phyloP scores from a whole-genome alignment of 148 eudicot species.

The Camellia sinensis region DNA sequence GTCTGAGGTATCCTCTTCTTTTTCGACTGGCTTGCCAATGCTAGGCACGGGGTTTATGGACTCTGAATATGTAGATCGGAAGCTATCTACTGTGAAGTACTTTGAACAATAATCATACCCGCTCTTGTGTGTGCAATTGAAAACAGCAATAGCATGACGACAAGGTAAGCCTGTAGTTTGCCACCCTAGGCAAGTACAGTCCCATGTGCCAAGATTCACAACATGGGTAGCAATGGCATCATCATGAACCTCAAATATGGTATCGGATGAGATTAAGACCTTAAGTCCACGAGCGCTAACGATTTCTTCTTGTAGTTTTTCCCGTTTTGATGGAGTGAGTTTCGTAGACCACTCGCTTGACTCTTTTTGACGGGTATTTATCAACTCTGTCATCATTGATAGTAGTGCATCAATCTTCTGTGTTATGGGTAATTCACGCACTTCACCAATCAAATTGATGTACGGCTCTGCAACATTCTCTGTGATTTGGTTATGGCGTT shows the following conservation, averaged over 20 bases:
- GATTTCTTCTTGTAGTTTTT: constrained; percentile 31
- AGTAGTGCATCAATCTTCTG: constrained; percentile 46
- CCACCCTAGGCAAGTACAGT: constrained; percentile 59
- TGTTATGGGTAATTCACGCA: constrained; percentile 34
- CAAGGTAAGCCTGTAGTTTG: constrained; percentile 42
- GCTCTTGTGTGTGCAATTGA: constrained; percentile 25
- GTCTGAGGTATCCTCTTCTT: constrained; percentile 17
- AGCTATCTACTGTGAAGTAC: constrained; percentile 40
- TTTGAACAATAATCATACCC: constrained; percentile 42
- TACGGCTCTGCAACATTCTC: constrained; percentile 39
- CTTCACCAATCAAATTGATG: constrained; percentile 36
- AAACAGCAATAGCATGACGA: constrained; percentile 50
- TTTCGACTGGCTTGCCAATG: constrained; percentile 15
- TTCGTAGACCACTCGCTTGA: constrained; percentile 35
- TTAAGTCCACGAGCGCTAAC: constrained; percentile 31
- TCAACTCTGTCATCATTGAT: constrained; percentile 27
- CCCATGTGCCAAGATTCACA: constrained; percentile 33
- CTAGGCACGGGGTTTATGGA: constrained; percentile 34
- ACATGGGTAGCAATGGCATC: constrained; percentile 34
- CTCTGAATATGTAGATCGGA: constrained; percentile 29
- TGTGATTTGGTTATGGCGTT: constrained; percentile 38
- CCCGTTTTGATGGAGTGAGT: constrained; percentile 43
- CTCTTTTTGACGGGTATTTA: constrained; percentile 25
- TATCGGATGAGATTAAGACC: constrained; percentile 47
- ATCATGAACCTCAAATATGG: constrained; percentile 52